Percentiles rank a stretch among this genome's conserved stretches.
phyloP scores from a whole-genome alignment of 106 monocot species.

The Allium fistulosum region DNA sequence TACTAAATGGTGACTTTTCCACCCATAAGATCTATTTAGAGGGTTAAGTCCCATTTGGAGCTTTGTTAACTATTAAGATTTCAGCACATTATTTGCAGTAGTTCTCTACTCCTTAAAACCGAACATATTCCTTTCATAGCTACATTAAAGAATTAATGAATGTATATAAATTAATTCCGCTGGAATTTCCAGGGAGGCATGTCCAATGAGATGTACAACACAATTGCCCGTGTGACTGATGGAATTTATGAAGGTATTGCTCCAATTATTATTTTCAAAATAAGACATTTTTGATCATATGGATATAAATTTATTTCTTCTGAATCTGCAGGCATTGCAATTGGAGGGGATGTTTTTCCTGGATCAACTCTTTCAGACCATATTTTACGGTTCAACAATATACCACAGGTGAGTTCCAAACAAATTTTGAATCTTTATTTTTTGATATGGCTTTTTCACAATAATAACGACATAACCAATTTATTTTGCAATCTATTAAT shows the following conservation, averaged over 20 bases:
- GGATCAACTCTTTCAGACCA: slow-evolving; percentile 98
- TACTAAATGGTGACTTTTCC: too few species aligned
- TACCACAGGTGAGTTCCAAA: slow-evolving; percentile 67
- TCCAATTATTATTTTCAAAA: background rate
- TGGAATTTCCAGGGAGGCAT: slow-evolving; percentile 72
- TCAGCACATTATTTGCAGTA: too few species aligned
- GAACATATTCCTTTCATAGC: background rate
- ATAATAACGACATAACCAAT: too few species aligned
- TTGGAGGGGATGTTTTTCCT: slow-evolving; percentile 99
- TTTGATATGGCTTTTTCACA: background rate
- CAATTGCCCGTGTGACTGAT: slow-evolving; percentile 95
- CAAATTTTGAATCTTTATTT: background rate
- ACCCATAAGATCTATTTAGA: too few species aligned
- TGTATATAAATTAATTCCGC: background rate
- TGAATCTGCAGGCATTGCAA: slow-evolving; percentile 75
- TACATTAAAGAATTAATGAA: background rate
- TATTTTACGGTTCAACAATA: slow-evolving; percentile 87
- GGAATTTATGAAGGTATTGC: slow-evolving; percentile 93
- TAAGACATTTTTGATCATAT: background rate
- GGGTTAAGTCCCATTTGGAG: too few species aligned
- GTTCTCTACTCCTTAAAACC: background rate
- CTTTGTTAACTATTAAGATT: too few species aligned
- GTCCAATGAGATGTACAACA: slow-evolving; percentile 96
- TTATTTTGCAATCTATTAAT: too few species aligned
- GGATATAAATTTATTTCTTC: background rate